Evolutionary conservation across 1,284 basidiomycete genomes (phyloP), one percentile per base, ranked within the genome.

Genomic region (Cryptococcus sp.): DNA sequence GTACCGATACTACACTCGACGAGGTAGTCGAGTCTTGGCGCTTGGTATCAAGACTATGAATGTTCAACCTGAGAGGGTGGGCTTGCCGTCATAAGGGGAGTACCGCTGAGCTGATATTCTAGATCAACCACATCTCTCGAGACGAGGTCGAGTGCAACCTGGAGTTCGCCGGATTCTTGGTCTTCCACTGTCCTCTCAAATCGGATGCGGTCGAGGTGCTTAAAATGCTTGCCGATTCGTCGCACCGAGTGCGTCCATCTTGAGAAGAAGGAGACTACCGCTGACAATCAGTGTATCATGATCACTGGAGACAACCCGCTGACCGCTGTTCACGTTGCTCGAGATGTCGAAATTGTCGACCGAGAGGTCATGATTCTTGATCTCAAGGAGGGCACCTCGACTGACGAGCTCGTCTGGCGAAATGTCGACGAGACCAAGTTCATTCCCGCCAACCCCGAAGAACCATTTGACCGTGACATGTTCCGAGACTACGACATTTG

Each of bases 241-340:
- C 90, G 2, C 93, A 97, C 74, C 80, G 93, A 37, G 89, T 92
- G n/a, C n/a, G n/a, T n/a, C n/a, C n/a, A n/a, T n/a, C n/a, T n/a
- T n/a, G n/a, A n/a, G n/a, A n/a, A n/a, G n/a, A n/a, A n/a, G n/a
- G n/a, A n/a, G n/a, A n/a, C n/a, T n/a, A n/a, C n/a, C n/a, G n/a
- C 24, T 53, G 3, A 43, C 42, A 50, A 3, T 41, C n/a, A 87
- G 88, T 95, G 93, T 68, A 79, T 97, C 54, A 97, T 97, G 92
- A 97, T 97, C 57, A 97, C 92, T 40, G 92, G 92, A 38, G 92
- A 97, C 72, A 97, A 97, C 71, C 93, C 92, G 14, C 75, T 97
- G 48, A 97, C 93, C 0, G 92, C 92, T 16, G 84, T 87, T 1
- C 92, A 97, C 68, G 91, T 97, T 37, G 92, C 93, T 19, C 81